Conservation (phyloP, 179 eudicot species). For the Gypsophila paniculata region DNA sequence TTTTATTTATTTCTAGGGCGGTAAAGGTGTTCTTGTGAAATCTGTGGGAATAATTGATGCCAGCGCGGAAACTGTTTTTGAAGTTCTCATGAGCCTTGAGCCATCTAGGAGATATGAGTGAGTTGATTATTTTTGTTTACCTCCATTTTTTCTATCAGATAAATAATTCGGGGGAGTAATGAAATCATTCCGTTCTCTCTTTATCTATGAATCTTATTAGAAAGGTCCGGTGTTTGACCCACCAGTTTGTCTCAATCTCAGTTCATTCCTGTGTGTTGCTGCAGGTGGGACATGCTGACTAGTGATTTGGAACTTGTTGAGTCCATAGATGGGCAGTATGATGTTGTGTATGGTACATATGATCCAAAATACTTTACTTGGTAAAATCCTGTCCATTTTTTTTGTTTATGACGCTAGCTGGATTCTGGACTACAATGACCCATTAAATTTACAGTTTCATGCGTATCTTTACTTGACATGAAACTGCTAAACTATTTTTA, state of each 20-base stretch:
- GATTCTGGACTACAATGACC: neutral
- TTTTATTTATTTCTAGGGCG: conserved; percentile 41
- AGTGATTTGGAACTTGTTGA: conserved; percentile 81
- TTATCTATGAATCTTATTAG: neutral
- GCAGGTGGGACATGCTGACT: conserved; percentile 93
- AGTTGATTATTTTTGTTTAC: conserved; percentile 28
- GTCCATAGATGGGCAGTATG: conserved; percentile 72
- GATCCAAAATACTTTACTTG: conserved; percentile 65
- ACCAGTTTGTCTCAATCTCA: conserved; percentile 7
- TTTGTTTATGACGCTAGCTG: conserved; percentile 17
- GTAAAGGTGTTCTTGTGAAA: conserved; percentile 79
- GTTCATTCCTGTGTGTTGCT: conserved; percentile 6
- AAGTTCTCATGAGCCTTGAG: conserved; percentile 65
- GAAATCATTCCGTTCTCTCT: neutral
- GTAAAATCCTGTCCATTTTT: conserved; percentile 32
- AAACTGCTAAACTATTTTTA: neutral
- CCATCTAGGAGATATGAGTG: conserved; percentile 86
- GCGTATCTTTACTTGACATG: conserved; percentile 7
- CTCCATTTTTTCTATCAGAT: conserved; percentile 8
- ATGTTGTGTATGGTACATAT: conserved; percentile 84
- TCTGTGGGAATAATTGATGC: conserved; percentile 87
- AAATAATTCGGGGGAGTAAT: conserved; percentile 7
- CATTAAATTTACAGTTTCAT: conserved; percentile 1
- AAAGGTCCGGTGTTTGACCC: conserved; percentile 6
- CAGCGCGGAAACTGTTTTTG: conserved; percentile 75